A percentile compares a stretch with the other conserved stretches of the same genome.
phyloP scores from a whole-genome alignment of 2,329 filamentous ascomycete genomes.

The Didymella glomerata region DNA sequence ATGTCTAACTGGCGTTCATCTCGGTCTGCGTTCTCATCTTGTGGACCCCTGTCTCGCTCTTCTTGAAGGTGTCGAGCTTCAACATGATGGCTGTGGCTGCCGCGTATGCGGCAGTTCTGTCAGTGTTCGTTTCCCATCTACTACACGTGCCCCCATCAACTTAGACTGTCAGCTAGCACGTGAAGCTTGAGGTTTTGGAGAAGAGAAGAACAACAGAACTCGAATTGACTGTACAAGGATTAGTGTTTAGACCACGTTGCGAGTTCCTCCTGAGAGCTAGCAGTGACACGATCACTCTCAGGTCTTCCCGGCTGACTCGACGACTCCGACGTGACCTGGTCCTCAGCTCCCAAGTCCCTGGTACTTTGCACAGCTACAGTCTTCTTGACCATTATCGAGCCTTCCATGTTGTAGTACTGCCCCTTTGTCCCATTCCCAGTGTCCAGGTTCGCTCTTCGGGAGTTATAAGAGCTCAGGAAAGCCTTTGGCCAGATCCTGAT shows the following conservation, averaged over 20 bases:
- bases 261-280: not conserved
- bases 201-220: not conserved
- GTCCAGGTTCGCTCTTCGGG: not conserved
- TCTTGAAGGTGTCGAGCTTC: not conserved
- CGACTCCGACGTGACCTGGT: not conserved
- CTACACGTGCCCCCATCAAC: not conserved
- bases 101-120: not conserved
- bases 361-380: not conserved
- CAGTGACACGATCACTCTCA: not conserved
- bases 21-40: not conserved
- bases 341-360: not conserved
- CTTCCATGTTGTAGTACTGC: not conserved
- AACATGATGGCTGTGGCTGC: constrained; percentile 2
- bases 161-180: not conserved
- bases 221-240: not conserved
- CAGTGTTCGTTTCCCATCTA: not conserved
- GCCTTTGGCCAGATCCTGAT: not conserved
- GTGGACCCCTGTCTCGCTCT: not conserved
- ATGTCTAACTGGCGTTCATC: not conserved
- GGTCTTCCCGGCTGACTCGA: not conserved
- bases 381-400: not conserved
- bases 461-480: not conserved
- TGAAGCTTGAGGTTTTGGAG: not conserved
- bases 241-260: not conserved
- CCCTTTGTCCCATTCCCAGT: not conserved